Conservation (phyloP, 176 grass and related monocot species). For the Themeda triandra region DNA sequence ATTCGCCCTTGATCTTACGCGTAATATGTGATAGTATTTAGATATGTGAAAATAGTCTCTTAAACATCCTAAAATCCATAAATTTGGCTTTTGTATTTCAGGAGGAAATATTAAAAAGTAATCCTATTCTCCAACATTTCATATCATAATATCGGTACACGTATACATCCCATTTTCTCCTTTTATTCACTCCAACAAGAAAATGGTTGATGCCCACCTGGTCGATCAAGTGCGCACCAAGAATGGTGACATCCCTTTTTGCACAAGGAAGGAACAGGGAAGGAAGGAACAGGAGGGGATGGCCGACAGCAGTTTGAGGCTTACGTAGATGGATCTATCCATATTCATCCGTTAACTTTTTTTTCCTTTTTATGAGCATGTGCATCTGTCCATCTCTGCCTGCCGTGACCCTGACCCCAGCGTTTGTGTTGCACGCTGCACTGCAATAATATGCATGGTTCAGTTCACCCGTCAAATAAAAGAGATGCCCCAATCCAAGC, state of each 20-base stretch:
- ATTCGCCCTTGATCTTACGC: no score
- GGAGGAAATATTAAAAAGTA: neutral
- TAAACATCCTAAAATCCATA: neutral
- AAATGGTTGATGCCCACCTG: neutral
- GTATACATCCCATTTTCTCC: neutral
- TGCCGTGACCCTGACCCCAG: neutral
- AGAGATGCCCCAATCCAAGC: conserved; percentile 4
- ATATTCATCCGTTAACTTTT: neutral
- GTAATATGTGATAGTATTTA: no score
- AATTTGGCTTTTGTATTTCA: neutral
- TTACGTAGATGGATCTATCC: conserved; percentile 2
- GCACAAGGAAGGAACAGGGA: neutral
- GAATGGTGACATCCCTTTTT: neutral
- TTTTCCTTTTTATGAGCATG: conserved; percentile 7
- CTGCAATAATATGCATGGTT: neutral
- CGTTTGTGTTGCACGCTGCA: neutral
- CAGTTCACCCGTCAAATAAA: neutral
- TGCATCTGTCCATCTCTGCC: conserved; percentile 1
- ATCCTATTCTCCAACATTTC: neutral
- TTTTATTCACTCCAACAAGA: neutral
- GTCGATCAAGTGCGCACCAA: neutral
- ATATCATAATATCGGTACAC: neutral
- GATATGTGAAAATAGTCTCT: neutral
- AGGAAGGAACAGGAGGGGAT: neutral
- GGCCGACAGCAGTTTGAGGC: conserved; percentile 5